A percentile compares a stretch with the other conserved stretches of the same genome.
Conservation (phyloP, 2,329 filamentous ascomycete genomes). For the Pseudogymnoascus sp. region DNA sequence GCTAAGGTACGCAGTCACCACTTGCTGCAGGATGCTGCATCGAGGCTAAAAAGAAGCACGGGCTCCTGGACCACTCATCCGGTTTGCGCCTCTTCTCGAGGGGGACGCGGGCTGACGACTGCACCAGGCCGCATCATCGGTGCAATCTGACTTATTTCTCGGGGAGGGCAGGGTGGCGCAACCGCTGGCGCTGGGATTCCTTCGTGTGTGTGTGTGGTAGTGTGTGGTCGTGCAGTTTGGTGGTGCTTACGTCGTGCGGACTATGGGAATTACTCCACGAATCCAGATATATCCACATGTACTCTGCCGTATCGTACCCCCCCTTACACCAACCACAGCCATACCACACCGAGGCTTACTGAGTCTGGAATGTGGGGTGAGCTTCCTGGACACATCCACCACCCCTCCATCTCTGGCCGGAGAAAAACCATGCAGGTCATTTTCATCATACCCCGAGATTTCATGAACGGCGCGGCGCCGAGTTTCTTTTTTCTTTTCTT, state of each 20-base stretch:
- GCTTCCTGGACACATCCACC: background rate
- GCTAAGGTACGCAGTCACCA: slow-evolving; percentile 3
- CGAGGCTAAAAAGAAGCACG: slow-evolving; percentile 5
- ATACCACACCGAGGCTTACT: slow-evolving; percentile 2
- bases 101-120: background rate
- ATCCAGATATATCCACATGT: slow-evolving; percentile 6
- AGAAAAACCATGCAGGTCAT: background rate
- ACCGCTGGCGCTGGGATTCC: slow-evolving; percentile 1
- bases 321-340: background rate
- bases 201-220: background rate
- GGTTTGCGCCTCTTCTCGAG: slow-evolving; percentile 2
- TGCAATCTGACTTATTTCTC: slow-evolving; percentile 5
- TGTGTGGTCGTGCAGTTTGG: background rate
- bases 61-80: background rate
- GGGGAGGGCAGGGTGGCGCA: slow-evolving; percentile 1
- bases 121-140: slow-evolving; percentile 2
- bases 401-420: background rate
- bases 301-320: background rate
- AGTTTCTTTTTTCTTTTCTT: background rate
- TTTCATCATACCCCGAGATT: slow-evolving; percentile 3
- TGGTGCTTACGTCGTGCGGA: slow-evolving; percentile 1
- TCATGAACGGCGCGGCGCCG: background rate
- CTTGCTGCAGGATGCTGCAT: background rate
- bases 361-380: slow-evolving; percentile 2
- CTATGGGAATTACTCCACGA: slow-evolving; percentile 1